A percentile compares a stretch with the other conserved stretches of the same genome.
These are phyloP conservation scores for Pisolithus tinctorius DNA, from an alignment of 768 basidiomycete species.

Conservation along the genomic window DNA sequence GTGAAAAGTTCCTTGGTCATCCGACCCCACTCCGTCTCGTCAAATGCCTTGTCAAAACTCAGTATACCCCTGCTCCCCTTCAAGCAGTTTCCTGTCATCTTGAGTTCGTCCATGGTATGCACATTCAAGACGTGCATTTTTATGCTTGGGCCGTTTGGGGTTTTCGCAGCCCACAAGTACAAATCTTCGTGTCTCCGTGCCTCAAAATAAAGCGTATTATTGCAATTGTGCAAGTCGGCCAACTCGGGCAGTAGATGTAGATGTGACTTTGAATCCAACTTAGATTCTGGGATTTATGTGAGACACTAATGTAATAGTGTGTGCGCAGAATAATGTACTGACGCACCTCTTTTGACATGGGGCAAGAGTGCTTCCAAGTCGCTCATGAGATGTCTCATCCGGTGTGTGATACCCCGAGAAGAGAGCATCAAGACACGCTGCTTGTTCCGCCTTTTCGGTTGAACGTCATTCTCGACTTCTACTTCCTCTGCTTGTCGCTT, in stretches of 20 bases:
- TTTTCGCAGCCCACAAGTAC: slow-evolving; percentile 94
- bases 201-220: slow-evolving; percentile 96
- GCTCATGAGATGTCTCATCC: slow-evolving; percentile 96
- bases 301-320: background rate
- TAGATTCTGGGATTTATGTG: slow-evolving; percentile 60
- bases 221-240: slow-evolving; percentile 95
- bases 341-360: slow-evolving; percentile 89
- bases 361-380: slow-evolving; percentile 87
- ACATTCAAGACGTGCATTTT: slow-evolving; percentile 98
- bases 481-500: slow-evolving; percentile 63
- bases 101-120: slow-evolving; percentile 99
- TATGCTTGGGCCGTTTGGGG: slow-evolving; percentile 95
- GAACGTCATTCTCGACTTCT: slow-evolving; percentile 47
- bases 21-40: slow-evolving; percentile 79
- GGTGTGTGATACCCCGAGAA: slow-evolving; percentile 89
- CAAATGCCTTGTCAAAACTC: slow-evolving; percentile 88
- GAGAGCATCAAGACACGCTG: slow-evolving; percentile 91
- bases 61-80: slow-evolving; percentile 91
- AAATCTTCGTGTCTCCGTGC: slow-evolving; percentile 92
- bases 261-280: slow-evolving; percentile 95
- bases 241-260: slow-evolving; percentile 90
- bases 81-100: slow-evolving; percentile 98
- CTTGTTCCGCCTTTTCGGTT: slow-evolving; percentile 73
- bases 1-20: slow-evolving; percentile 91
- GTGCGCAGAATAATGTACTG: no score